A percentile compares a stretch with the other conserved stretches of the same genome.
Evolutionary conservation across 441 rosid genomes (phyloP).

Genomic region (Hypseocharis bilobata): DNA sequence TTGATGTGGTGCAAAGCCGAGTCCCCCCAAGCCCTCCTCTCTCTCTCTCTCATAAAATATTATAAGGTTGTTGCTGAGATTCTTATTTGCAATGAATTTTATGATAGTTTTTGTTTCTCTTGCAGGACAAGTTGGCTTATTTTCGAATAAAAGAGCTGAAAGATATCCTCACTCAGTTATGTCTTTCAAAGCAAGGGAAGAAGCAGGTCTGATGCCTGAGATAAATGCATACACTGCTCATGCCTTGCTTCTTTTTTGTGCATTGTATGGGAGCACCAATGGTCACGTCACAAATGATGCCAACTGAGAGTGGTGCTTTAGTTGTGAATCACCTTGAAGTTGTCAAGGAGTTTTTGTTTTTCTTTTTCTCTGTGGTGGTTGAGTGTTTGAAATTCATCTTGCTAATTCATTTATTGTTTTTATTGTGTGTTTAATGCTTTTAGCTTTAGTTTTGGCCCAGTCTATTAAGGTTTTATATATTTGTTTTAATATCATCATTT

Average conservation of each 20-base stretch:
- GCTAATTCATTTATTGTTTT: too few species aligned
- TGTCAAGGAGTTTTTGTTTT: background rate
- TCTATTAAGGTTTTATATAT: background rate
- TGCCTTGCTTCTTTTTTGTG: background rate
- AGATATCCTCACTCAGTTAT: slow-evolving; percentile 72
- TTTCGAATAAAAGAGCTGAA: slow-evolving; percentile 94
- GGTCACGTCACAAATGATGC: background rate
- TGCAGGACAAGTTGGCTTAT: slow-evolving; percentile 66
- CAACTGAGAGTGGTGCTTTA: background rate
- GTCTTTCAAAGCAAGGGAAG: slow-evolving; percentile 93
- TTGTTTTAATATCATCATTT: slow-evolving; percentile 2
- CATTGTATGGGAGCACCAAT: background rate
- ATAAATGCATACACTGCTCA: slow-evolving; percentile 4
- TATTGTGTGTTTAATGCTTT: background rate
- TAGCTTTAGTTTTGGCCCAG: background rate
- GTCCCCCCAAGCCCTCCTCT: background rate
- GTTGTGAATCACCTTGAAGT: background rate
- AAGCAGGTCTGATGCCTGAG: slow-evolving; percentile 52
- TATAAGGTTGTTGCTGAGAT: background rate
- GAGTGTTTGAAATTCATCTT: too few species aligned
- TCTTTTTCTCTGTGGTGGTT: too few species aligned
- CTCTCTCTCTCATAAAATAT: background rate
- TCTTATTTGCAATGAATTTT: background rate
- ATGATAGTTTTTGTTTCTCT: slow-evolving; percentile 12
- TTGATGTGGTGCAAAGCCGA: too few species aligned